Percentiles rank a stretch among this genome's conserved stretches.
phyloP scores from a whole-genome alignment of 2,329 filamentous ascomycete species.

The Alternaria alternata region DNA sequence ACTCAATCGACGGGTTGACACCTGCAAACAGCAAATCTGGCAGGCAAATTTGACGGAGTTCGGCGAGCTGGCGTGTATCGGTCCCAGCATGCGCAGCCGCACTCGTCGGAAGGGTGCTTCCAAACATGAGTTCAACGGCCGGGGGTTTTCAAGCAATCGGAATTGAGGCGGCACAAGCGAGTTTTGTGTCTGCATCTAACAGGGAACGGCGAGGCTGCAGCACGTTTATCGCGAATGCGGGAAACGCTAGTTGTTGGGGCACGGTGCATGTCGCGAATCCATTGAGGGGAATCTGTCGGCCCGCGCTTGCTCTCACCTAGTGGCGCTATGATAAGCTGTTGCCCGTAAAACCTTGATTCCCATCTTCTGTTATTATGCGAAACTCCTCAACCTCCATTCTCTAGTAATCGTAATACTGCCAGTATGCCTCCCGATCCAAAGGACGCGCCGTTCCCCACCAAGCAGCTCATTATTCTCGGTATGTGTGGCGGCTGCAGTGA shows the following conservation, averaged over 20 bases:
- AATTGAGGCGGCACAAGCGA: constrained; percentile 24
- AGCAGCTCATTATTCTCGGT: constrained; percentile 57
- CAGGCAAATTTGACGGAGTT: not conserved
- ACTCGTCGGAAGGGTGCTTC: not conserved
- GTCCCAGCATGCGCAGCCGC: not conserved
- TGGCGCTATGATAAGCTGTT: constrained; percentile 28
- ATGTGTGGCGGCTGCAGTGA: constrained; percentile 22
- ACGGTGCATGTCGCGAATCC: constrained; percentile 12
- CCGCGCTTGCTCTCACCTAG: constrained; percentile 28
- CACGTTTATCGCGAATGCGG: constrained; percentile 18
- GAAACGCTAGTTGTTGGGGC: constrained; percentile 20
- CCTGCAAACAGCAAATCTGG: constrained; percentile 2
- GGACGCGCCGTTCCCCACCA: constrained; percentile 54
- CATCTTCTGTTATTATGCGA: constrained; percentile 24
- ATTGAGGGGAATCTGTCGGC: constrained; percentile 26
- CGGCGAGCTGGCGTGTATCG: not conserved
- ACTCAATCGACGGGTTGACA: constrained; percentile 14
- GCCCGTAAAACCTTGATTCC: constrained; percentile 29
- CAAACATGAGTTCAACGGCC: constrained; percentile 1
- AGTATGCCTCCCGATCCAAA: constrained; percentile 44
- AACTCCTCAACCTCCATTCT: constrained; percentile 16
- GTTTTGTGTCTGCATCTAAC: constrained; percentile 13
- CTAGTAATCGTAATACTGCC: constrained; percentile 27
- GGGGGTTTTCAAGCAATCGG: constrained; percentile 11
- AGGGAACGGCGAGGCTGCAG: constrained; percentile 26